Evolutionary conservation across 1,284 basidiomycete species (phyloP), one percentile per base, ranked within the genome.

Genomic region (Papiliotrema fonsecae): DNA sequence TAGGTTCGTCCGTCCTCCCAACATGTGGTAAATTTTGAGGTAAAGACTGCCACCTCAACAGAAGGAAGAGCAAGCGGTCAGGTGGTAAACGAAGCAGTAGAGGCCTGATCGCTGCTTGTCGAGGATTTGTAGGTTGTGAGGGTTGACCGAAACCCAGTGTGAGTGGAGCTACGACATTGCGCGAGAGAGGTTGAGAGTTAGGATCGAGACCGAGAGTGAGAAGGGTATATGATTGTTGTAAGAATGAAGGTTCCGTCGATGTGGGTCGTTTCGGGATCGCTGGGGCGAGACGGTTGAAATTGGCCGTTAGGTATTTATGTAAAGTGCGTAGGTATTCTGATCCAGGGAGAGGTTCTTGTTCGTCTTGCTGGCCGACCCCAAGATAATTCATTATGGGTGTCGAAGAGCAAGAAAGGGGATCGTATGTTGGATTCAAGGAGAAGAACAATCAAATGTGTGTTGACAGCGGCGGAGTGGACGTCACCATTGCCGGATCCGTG

Each of bases 181-280:
- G 52, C 9, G 57, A 61, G 13, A 74, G 51, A 6, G 69, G 69
- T 2, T 64, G 62, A 0, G 67, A 70, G 21, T 50, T 58, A 0
- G 72, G 71, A 49, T 73, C 72, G 2, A 74, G 49, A 4, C 72
- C 72, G 6, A 74, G 63, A 0, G 72, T 74, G 32, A 73, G 57
- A 19, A 74, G 53, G 0, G 72, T 74, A 42, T 72, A 74, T 1
- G 60, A 57, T 51, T 74, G 72, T 42, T 64, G 60, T 3, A 70
- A 41, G 42, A 64, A 42, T 2, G 61, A 48, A n/a, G 60, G 55
- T 21, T 42, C 48, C 25, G 56, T 36, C 18, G 51, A 43, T n/a
- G n/a, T n/a, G n/a, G n/a, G n/a, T 32, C 47, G 40, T 2, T 41
- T 25, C 21, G 39, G 36, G 1, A 53, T 45, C 0, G 61, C 47